Evolutionary conservation across 345 rosid genomes (phyloP), one percentile per base, ranked within the genome.

Genomic region (Geranium brycei): DNA sequence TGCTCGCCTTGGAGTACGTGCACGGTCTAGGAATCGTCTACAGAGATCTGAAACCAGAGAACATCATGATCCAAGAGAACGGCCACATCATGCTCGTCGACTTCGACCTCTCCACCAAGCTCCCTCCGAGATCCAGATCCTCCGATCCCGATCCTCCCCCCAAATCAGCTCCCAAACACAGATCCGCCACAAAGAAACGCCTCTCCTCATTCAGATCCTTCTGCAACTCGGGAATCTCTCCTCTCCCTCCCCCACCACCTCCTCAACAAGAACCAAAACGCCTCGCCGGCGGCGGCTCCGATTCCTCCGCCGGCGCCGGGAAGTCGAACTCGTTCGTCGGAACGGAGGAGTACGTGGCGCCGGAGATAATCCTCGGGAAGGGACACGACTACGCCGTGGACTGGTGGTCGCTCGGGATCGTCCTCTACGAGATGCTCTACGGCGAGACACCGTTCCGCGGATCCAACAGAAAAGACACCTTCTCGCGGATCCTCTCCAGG

Each of bases 51-150:
- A 91, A 91, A 71, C 98, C 96, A 3, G 96, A 91, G 19, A 91
- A 91, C 68, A 72, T 91, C 7, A 72, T 89, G 87, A 82, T 91
- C 57, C 98, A 89, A 66, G 92, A 82, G 59, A 78, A 75, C 57
- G 96, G 98, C 64, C 98, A 91, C 72, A 65, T 91, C 63, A 91
- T 91, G 98, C 83, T 91, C 6, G 91, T 91, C 10, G 98, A 91
- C 76, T 91, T 89, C 73, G 98, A 91, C 68, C 95, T 91, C 66
- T 91, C 98, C 30, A 83, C 85, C 12, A 81, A 83, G 31, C 90
- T 91, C 2, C 11, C 84, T 30, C 77, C 86, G 0, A 78, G 61
- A 66, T 68, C 82, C 4, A 18, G 57, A 56, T 7, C 65, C 51
- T 14, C 76, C 78, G 58, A 12, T 2, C 23, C 57, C 19, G 41